phyloP scores from a whole-genome alignment of 75 land plant genomes.

The Isoetes taiwanensis region DNA sequence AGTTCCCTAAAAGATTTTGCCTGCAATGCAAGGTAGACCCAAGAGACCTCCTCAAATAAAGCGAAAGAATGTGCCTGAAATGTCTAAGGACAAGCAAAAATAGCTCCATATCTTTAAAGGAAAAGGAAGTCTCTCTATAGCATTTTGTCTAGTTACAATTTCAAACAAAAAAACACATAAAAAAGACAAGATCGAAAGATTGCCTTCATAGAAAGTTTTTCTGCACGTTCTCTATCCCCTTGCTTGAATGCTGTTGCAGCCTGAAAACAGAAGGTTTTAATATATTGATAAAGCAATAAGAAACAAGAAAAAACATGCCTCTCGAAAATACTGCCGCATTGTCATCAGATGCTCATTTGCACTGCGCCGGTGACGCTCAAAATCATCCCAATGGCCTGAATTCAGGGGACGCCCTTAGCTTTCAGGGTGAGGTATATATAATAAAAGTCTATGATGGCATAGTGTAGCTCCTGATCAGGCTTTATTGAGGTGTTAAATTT shows the following conservation, averaged over 20 bases:
- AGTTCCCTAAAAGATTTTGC: conserved; percentile 33
- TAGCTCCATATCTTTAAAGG: background rate
- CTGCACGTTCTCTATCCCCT: conserved; percentile 45
- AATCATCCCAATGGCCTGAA: conserved; percentile 23
- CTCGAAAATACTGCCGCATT: conserved; percentile 37
- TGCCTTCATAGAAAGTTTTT: conserved; percentile 59
- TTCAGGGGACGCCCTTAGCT: no score
- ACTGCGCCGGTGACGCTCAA: conserved; percentile 19
- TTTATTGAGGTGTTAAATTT: no score
- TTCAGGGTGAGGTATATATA: no score
- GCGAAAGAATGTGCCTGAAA: background rate
- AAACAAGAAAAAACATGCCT: conserved; percentile 17
- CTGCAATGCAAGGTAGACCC: conserved; percentile 15
- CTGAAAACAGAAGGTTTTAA: conserved; percentile 14
- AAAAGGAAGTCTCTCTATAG: background rate
- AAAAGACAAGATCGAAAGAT: no score
- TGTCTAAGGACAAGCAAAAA: background rate
- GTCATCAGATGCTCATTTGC: conserved; percentile 32
- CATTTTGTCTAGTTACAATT: no score
- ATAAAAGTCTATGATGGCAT: no score
- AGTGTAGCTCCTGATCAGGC: no score
- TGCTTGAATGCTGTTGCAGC: conserved; percentile 58
- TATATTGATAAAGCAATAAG: background rate
- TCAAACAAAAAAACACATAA: no score
- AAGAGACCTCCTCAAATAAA: background rate